A percentile compares a stretch with the other conserved stretches of the same genome.
Conservation (phyloP, 176 grass and related monocot genomes). For the Carex littledalei region DNA sequence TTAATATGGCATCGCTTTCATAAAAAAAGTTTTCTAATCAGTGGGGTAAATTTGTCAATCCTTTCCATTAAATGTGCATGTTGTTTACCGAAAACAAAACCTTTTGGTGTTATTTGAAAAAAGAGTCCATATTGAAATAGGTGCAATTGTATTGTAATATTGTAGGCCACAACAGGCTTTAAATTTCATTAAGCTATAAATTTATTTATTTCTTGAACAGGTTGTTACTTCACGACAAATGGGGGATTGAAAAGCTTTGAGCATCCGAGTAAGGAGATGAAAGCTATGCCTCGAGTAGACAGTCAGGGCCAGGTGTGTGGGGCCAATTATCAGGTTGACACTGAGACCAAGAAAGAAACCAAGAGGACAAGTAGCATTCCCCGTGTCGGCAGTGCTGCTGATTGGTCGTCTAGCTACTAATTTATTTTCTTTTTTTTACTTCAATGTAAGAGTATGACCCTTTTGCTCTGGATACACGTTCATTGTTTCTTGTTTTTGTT, state of each 20-base stretch:
- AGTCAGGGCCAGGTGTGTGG: slow-evolving; percentile 87
- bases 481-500: neutral
- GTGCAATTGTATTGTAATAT: neutral
- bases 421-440: neutral
- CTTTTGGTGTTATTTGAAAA: neutral
- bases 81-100: neutral
- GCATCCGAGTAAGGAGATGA: slow-evolving; percentile 77
- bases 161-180: neutral
- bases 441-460: neutral
- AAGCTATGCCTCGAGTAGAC: slow-evolving; percentile 67
- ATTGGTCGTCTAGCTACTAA: slow-evolving; percentile 74
- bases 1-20: neutral
- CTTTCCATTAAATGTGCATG: neutral
- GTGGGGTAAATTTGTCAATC: neutral
- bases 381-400: slow-evolving; percentile 67
- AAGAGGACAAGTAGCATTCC: slow-evolving; percentile 37
- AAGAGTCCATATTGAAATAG: neutral
- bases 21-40: neutral
- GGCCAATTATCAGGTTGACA: slow-evolving; percentile 77
- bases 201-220: slow-evolving; percentile 22
- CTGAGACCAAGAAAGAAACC: slow-evolving; percentile 62
- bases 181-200: neutral
- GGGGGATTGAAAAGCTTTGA: slow-evolving; percentile 83
- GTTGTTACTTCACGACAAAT: slow-evolving; percentile 91
- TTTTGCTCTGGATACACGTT: neutral